Evolutionary conservation across 192 early-diverging fungal genomes (phyloP), one percentile per base, ranked within the genome.

Genomic region (Neocallimastix lanati): DNA sequence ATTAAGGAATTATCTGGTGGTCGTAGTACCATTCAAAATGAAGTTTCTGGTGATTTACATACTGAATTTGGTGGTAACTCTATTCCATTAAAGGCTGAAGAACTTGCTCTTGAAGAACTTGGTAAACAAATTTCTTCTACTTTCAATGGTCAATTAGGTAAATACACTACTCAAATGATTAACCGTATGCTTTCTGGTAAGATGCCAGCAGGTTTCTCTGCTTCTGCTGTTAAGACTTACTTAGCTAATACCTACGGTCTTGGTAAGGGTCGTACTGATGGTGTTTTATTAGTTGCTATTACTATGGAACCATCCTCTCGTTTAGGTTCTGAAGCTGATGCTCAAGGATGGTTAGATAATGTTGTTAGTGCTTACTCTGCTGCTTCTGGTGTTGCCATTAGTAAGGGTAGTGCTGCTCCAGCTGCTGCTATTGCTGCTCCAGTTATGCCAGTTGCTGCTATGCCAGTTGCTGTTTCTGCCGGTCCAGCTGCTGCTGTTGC

Each of bases 1-100:
- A 95, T 92, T 89, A 96, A 95, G 87, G 95, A 98, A 79, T 90
- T 98, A 77, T 94, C 95, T 58, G 95, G 93, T 36, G 96, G 96
- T 81, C 96, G 96, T 85, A 94, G 93, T 18, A 98, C 96, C 27
- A 87, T 98, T 33, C 96, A 98, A 83, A 98, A 98, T 88, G 96
- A 98, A 82, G 95, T 98, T 76, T 86, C 96, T 78, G 96, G 96
- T 84, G 96, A 98, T 83, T 84, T 98, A 40, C 93, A 92, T 78
- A 95, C 94, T 82, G 96, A 98, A 85, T 96, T 96, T 86, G 90
- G 90, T 77, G 89, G 87, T 78, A 90, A 88, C 77, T 86, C 93
- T 76, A 81, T 88, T 28, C 93, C 94, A 33, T 95, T 96, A 79
- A 96, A 95, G 86, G 88, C 94, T 79, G 96, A 98, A 81, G 96